Conservation (phyloP, 2,329 filamentous ascomycete species). For the Neonectria hederae region DNA sequence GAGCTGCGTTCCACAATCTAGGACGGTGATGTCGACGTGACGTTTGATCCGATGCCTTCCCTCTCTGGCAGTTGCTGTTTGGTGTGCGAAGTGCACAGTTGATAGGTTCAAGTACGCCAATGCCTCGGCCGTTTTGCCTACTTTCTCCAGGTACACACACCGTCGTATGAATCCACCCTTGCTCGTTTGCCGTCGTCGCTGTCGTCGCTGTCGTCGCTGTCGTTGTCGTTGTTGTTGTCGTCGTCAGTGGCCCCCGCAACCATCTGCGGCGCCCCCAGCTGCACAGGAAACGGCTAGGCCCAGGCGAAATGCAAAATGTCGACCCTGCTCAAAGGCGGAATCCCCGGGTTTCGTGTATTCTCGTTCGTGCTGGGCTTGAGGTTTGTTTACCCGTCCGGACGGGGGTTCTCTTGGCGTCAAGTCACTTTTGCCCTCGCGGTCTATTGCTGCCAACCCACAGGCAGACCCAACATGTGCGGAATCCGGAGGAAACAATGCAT, state of each 20-base stretch:
- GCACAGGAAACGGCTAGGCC: not conserved
- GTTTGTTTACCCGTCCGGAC: not conserved
- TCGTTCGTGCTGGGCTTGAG: not conserved
- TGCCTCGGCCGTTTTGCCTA: not conserved
- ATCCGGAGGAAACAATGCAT: constrained; percentile 10
- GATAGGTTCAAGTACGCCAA: not conserved
- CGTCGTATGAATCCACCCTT: not conserved
- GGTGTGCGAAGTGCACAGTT: not conserved
- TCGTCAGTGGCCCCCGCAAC: not conserved
- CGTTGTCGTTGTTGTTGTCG: not conserved
- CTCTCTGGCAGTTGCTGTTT: not conserved
- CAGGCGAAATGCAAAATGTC: not conserved
- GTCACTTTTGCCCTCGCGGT: not conserved
- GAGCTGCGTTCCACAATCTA: not conserved
- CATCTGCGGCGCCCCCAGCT: constrained; percentile 1
- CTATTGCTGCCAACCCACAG: not conserved
- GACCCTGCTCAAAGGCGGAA: not conserved
- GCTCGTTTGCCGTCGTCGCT: not conserved
- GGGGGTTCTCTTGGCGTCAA: not conserved
- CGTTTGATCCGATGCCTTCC: not conserved
- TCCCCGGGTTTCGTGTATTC: not conserved
- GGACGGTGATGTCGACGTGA: not conserved
- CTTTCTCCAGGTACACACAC: not conserved
- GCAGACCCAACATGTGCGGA: not conserved
- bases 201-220: not conserved